Conservation (phyloP, 208 protist genomes). For the Trypanosoma melophagium region DNA sequence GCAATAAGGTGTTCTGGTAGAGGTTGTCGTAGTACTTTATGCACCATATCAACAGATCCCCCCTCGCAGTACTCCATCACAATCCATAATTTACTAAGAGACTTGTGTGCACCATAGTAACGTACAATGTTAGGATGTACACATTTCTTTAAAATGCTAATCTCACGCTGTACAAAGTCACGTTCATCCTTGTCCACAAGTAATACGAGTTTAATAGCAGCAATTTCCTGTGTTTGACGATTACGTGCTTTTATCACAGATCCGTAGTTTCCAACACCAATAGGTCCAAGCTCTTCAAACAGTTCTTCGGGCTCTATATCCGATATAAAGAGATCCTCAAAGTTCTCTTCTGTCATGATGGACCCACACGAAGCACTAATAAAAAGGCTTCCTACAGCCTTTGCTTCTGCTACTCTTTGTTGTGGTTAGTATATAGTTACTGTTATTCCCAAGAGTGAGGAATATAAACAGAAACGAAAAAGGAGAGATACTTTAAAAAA, state of each 20-base stretch:
- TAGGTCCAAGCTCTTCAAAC: constrained; percentile 78
- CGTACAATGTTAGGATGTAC: constrained; percentile 87
- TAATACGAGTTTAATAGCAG: constrained; percentile 90
- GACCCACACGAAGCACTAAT: too few relatives aligned
- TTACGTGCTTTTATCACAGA: constrained; percentile 96
- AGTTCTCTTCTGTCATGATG: constrained; percentile 17
- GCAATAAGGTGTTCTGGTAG: constrained; percentile 86
- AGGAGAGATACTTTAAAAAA: too few relatives aligned
- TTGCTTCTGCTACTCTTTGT: too few relatives aligned
- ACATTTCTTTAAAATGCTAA: constrained; percentile 84
- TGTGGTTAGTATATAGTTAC: too few relatives aligned
- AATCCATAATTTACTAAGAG: constrained; percentile 87
- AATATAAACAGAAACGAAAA: too few relatives aligned
- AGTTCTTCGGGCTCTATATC: constrained; percentile 77
- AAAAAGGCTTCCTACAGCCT: too few relatives aligned
- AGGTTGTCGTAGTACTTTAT: constrained; percentile 73
- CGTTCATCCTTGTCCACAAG: constrained; percentile 79
- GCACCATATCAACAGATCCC: constrained; percentile 85
- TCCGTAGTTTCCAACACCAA: constrained; percentile 95
- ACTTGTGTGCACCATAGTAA: constrained; percentile 88
- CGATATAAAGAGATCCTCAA: constrained; percentile 62
- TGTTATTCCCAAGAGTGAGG: too few relatives aligned
- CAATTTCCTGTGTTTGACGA: constrained; percentile 64
- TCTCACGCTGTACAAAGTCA: constrained; percentile 77
- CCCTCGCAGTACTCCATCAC: constrained; percentile 94